Percentiles rank a stretch among this genome's conserved stretches.
phyloP scores from a whole-genome alignment of 2,329 filamentous ascomycete genomes.

The Hymenoscyphus linearis region DNA sequence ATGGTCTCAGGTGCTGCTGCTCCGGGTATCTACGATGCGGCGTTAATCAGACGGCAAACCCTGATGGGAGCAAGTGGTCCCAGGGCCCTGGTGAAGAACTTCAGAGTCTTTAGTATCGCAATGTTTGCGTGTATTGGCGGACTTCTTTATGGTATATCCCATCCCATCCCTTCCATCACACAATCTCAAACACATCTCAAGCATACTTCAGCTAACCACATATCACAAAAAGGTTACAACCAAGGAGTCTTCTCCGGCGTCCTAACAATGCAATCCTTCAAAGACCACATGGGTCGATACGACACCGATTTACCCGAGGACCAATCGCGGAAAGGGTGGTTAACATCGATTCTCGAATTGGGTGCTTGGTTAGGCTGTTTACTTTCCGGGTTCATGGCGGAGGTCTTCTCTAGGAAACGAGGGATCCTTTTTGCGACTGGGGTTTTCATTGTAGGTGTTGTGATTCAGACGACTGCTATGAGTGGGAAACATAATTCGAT shows the following conservation, averaged over 20 bases:
- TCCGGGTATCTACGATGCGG: conserved; percentile 44
- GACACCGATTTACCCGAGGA: conserved; percentile 41
- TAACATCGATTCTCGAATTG: conserved; percentile 66
- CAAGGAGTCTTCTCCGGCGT: conserved; percentile 74
- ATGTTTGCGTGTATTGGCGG: conserved; percentile 59
- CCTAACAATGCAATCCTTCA: conserved; percentile 50
- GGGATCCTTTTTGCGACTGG: conserved; percentile 59
- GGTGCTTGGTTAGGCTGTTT: conserved; percentile 73
- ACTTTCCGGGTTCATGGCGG: conserved; percentile 66
- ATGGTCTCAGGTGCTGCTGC: conserved; percentile 29
- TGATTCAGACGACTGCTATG: conserved; percentile 61
- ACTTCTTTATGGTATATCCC: conserved; percentile 40
- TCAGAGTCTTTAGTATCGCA: conserved; percentile 54
- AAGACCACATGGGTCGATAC: conserved; percentile 50
- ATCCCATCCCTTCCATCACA: too few species aligned
- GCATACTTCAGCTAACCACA: too few species aligned
- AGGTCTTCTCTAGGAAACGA: conserved; percentile 63
- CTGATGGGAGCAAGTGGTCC: conserved; percentile 50
- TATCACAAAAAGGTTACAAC: conserved; percentile 59
- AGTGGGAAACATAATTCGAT: conserved; percentile 51
- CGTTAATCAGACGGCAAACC: conserved; percentile 45
- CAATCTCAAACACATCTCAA: conserved; percentile 43
- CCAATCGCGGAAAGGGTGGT: conserved; percentile 52
- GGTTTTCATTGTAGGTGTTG: conserved; percentile 66
- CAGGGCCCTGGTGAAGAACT: conserved; percentile 51